phyloP scores from a whole-genome alignment of 2,329 filamentous ascomycete genomes.

The Shiraia sp. region DNA sequence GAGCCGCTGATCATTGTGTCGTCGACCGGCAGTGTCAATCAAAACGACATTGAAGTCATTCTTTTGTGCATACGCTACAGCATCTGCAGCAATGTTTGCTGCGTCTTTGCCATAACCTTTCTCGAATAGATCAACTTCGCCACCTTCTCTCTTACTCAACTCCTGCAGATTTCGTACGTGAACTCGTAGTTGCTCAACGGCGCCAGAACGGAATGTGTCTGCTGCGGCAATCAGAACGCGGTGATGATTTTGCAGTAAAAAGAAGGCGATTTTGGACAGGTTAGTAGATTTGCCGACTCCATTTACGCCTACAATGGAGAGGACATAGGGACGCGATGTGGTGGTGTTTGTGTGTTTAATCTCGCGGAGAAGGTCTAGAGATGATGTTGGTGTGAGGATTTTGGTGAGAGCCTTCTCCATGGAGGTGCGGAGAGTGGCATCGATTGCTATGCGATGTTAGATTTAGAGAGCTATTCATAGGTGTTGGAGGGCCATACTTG shows the following conservation, averaged over 20 bases:
- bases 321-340: conserved; percentile 82
- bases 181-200: conserved; percentile 94
- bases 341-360: conserved; percentile 73
- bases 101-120: conserved; percentile 98
- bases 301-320: conserved; percentile 97
- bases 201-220: conserved; percentile 95
- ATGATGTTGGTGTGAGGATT: conserved; percentile 94
- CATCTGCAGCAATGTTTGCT: conserved; percentile 91
- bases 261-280: conserved; percentile 96
- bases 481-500: conserved; percentile 55
- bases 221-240: conserved; percentile 91
- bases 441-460: conserved; percentile 60
- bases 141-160: conserved; percentile 78
- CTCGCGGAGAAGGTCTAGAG: conserved; percentile 89
- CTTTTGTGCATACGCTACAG: conserved; percentile 76
- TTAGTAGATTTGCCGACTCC: conserved; percentile 98
- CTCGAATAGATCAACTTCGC: conserved; percentile 86
- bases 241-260: conserved; percentile 96
- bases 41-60: conserved; percentile 89
- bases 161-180: conserved; percentile 94
- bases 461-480: conserved; percentile 2
- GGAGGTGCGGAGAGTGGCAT: conserved; percentile 78
- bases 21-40: conserved; percentile 91
- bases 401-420: conserved; percentile 93
- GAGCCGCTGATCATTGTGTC: conserved; percentile 92